These are phyloP conservation scores for Penstemon newberryi DNA, from an alignment of 257 asterid species.

Conservation along the genomic window DNA sequence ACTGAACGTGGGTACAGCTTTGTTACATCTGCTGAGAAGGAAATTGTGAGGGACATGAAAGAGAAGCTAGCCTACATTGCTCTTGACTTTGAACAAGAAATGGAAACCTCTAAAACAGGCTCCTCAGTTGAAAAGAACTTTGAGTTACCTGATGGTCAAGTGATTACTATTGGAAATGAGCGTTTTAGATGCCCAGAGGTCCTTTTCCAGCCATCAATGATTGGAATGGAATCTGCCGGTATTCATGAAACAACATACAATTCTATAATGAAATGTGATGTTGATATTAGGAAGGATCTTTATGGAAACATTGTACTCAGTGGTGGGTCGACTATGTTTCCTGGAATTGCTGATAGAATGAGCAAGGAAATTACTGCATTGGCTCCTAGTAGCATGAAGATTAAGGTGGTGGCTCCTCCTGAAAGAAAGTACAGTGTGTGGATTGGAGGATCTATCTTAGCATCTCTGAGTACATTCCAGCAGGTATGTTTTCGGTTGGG, in stretches of 20 bases:
- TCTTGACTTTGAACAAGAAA: slow-evolving; percentile 39
- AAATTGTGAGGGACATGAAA: slow-evolving; percentile 43
- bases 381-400: slow-evolving; percentile 43
- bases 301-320: slow-evolving; percentile 39
- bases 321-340: slow-evolving; percentile 39
- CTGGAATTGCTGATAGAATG: slow-evolving; percentile 39
- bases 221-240: slow-evolving; percentile 43
- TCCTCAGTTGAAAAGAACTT: slow-evolving; percentile 36
- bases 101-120: slow-evolving; percentile 38
- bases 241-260: slow-evolving; percentile 38
- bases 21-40: slow-evolving; percentile 38
- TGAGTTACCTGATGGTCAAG: slow-evolving; percentile 41
- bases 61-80: slow-evolving; percentile 39
- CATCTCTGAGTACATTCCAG: slow-evolving; percentile 40
- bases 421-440: slow-evolving; percentile 42
- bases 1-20: slow-evolving; percentile 41
- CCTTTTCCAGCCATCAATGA: slow-evolving; percentile 45
- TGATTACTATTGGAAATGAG: slow-evolving; percentile 40
- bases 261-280: slow-evolving; percentile 43
- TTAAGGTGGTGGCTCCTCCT: slow-evolving; percentile 42
- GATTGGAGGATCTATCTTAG: slow-evolving; percentile 42
- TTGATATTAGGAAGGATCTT: slow-evolving; percentile 41
- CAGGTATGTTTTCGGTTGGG: slow-evolving; percentile 12
- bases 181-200: slow-evolving; percentile 45
- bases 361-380: slow-evolving; percentile 39